These are phyloP conservation scores for Myriangium duriaei DNA, from an alignment of 2,329 filamentous ascomycete genomes.

Conservation along the genomic window DNA sequence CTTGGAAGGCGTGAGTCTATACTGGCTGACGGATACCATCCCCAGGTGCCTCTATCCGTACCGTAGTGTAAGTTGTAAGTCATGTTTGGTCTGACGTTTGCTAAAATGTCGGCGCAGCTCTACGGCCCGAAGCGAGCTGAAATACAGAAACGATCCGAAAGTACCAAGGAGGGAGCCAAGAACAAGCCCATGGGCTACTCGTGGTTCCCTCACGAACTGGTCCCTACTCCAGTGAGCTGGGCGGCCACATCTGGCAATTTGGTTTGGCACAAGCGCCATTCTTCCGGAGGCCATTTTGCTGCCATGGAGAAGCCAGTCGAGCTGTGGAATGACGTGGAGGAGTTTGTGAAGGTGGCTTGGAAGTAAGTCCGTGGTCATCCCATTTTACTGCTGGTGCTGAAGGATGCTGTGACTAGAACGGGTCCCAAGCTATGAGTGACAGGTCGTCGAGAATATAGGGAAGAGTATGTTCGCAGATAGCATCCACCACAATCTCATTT, in stretches of 20 bases:
- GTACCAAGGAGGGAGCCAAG: not conserved
- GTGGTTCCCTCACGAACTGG: constrained; percentile 32
- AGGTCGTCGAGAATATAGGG: too few species aligned
- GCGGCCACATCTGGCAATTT: constrained; percentile 28
- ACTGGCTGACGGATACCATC: constrained; percentile 39
- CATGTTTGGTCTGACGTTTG: too few species aligned
- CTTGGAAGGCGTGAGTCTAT: constrained; percentile 39
- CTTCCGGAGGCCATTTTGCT: constrained; percentile 28
- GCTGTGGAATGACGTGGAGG: constrained; percentile 23
- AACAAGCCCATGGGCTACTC: constrained; percentile 34
- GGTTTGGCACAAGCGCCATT: constrained; percentile 27
- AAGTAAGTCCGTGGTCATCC: constrained; percentile 9
- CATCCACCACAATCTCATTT: too few species aligned
- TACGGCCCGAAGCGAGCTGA: constrained; percentile 5
- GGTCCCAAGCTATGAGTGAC: too few species aligned
- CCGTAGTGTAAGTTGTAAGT: constrained; percentile 18
- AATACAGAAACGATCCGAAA: not conserved
- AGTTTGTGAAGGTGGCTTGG: constrained; percentile 17
- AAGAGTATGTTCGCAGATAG: too few species aligned
- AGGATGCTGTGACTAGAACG: too few species aligned
- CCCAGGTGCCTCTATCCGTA: constrained; percentile 37
- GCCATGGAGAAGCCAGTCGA: constrained; percentile 25
- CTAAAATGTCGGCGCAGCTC: too few species aligned
- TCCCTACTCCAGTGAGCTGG: constrained; percentile 26
- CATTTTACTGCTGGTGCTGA: too few species aligned